Evolutionary conservation across 2,329 filamentous ascomycete species (phyloP), one percentile per base, ranked within the genome.

Genomic region (Pleurostoma richardsiae): DNA sequence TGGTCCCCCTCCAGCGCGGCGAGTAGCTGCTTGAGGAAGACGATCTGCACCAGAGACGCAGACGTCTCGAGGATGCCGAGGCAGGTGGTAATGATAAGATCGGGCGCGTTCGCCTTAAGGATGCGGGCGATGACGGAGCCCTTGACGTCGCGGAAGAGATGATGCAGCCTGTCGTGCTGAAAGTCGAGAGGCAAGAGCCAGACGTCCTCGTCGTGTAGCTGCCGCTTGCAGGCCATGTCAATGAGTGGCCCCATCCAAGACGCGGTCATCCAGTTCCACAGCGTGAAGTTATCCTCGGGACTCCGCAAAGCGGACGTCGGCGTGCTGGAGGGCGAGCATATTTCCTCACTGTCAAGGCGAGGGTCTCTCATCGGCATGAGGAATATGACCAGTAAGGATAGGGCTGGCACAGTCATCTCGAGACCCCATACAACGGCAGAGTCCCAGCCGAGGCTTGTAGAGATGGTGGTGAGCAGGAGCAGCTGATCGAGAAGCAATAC

Each of bases 251-350:
- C 71, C 68, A 95, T 85, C 90, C 90, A 96, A 0, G 81, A 87
- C 29, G 95, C 85, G 5, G 81, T 85, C 79, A 92, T 86, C 67
- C 89, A 96, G 54, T 91, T 86, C 78, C 88, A 90, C 1, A 91
- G 71, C 1, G 77, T 86, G 28, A 95, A 63, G 52, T 86, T 82
- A 55, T 96, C 90, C 62, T 96, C 90, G 0, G 90, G 85, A 36
- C 77, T 82, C 46, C 89, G 84, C n/a, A 87, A 68, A 3, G 73
- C 64, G 3, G 68, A 72, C 0, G 76, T 83, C 1, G 87, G 81
- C 4, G 65, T 52, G 19, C 72, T 68, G 45, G 77, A 81, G 2
- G 80, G 72, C 11, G 68, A 65, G 44, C 82, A 82, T 47, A 91
- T 88, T 1, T 75, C 77, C 6, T 74, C 63, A 4, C 61, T 68